Percentiles rank a stretch among this genome's conserved stretches.
phyloP scores from a whole-genome alignment of 495 filamentous ascomycete genomes.

The Chaetomidium leptoderma region DNA sequence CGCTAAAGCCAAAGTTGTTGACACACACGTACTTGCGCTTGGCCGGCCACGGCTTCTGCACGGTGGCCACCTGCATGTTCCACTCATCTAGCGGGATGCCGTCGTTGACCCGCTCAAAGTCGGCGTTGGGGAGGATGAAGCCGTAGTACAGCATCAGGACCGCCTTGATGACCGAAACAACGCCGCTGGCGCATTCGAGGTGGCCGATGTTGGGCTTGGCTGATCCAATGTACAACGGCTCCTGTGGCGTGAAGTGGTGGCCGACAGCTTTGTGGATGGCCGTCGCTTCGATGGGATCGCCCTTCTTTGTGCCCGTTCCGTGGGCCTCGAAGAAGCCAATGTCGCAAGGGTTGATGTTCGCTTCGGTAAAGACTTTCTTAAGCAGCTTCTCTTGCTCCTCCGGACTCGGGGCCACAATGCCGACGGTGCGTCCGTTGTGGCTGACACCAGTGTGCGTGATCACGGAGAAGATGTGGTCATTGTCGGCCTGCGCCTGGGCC shows the following conservation, averaged over 20 bases:
- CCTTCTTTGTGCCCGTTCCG: conserved; percentile 57
- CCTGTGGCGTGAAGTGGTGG: conserved; percentile 30
- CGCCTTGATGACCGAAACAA: conserved; percentile 57
- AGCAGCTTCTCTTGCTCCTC: conserved; percentile 50
- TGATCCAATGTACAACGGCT: conserved; percentile 52
- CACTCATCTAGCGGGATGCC: conserved; percentile 47
- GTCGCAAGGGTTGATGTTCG: conserved; percentile 39
- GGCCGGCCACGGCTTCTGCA: conserved; percentile 34
- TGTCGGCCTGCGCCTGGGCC: conserved; percentile 47
- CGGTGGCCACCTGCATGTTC: conserved; percentile 31
- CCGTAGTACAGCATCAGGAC: conserved; percentile 56
- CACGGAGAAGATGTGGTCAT: conserved; percentile 53
- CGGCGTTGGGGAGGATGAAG: conserved; percentile 47
- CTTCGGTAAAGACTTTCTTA: conserved; percentile 40
- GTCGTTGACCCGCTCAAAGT: conserved; percentile 44
- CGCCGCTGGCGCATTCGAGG: conserved; percentile 52
- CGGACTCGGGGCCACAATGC: conserved; percentile 51
- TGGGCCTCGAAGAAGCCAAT: conserved; percentile 50
- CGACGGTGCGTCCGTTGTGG: conserved; percentile 52
- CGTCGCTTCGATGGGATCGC: conserved; percentile 58
- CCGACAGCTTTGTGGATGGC: conserved; percentile 51
- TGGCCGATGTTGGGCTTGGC: conserved; percentile 61
- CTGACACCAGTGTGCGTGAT: conserved; percentile 52
- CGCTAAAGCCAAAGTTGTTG: conserved; percentile 50
- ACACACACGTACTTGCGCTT: conserved; percentile 41